Base-by-base conservation (phyloP, 1,139 yeast genomes). In the Suhomyces taliae region DNA sequence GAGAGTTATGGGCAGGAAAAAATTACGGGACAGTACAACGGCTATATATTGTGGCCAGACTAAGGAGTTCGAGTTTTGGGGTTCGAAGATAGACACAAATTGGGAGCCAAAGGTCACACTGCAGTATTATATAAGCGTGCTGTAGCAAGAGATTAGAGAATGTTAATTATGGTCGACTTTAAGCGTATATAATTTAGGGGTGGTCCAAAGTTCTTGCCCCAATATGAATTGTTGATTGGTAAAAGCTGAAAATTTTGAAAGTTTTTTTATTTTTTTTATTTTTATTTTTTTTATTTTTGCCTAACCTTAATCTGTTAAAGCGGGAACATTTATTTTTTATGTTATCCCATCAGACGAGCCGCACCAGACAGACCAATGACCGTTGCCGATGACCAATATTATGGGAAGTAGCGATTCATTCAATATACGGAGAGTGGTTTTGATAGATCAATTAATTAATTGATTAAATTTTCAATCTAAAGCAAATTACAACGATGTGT, bases 141-240 rank as follows among this genome's bases (percentile, higher is more conserved):
- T 11, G 32, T 9, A 11, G n/a, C n/a, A 11, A 11, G n/a, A 29
- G 32, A 11, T 29, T 29, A 11, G 7, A 11, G 7, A 29, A 9
- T 29, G n/a, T 29, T 9, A 9, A 11, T 6, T 29, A 29, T 11
- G 7, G 7, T 29, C 15, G 9, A 4, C 29, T 19, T 26, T 39
- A 39, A 34, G 46, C 43, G 26, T 35, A 31, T 19, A 27, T 40
- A 40, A 39, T 14, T 44, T 39, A 39, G 40, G 40, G 43, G 33
- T 12, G 43, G 34, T 12, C 27, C 26, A 19, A 32, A 27, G 34
- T 8, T 19, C 38, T 29, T 11, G 11, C 32, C 7, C 9, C 9
- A 29, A 9, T 29, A 4, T 29, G 11, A 29, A 4, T 29, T 5
- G 6, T 29, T 29, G 11, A 29, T 29, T 29, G 32, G 32, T 29